Evolutionary conservation across 306 rosid species (phyloP).

Genomic region (Boehmeria nivea): DNA sequence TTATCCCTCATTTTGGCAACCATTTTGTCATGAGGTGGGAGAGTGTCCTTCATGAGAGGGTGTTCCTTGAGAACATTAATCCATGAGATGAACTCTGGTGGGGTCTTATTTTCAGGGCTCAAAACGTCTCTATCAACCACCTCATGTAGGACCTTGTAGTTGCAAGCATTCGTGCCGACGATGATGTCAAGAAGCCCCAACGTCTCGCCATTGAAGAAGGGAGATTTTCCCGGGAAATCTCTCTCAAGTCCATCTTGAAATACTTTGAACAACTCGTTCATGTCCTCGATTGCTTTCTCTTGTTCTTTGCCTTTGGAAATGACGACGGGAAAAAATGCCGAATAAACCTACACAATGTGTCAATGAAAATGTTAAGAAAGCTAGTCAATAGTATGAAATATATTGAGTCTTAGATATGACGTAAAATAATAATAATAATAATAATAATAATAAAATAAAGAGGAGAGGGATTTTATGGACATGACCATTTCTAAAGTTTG

Average conservation of each 20-base stretch:
- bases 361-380: not conserved
- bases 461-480: too few relatives aligned
- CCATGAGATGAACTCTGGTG: conserved; percentile 27
- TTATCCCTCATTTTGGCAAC: conserved; percentile 18
- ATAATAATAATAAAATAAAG: too few relatives aligned
- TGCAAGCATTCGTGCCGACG: conserved; percentile 27
- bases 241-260: conserved; percentile 39
- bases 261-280: conserved; percentile 10
- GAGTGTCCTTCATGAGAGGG: conserved; percentile 33
- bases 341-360: conserved; percentile 7
- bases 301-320: conserved; percentile 24
- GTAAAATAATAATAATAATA: too few relatives aligned
- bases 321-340: not conserved
- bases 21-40: conserved; percentile 38
- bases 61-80: conserved; percentile 32
- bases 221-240: conserved; percentile 21
- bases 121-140: conserved; percentile 4
- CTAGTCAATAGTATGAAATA: too few relatives aligned
- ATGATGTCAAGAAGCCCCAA: conserved; percentile 35
- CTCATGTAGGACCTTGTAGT: conserved; percentile 29
- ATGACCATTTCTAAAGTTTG: not conserved
- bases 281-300: conserved; percentile 23
- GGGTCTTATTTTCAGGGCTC: conserved; percentile 12
- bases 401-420: too few relatives aligned
- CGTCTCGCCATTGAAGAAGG: conserved; percentile 9